Base-by-base conservation (phyloP, 305 asterid species). In the Striga hermonthica region DNA sequence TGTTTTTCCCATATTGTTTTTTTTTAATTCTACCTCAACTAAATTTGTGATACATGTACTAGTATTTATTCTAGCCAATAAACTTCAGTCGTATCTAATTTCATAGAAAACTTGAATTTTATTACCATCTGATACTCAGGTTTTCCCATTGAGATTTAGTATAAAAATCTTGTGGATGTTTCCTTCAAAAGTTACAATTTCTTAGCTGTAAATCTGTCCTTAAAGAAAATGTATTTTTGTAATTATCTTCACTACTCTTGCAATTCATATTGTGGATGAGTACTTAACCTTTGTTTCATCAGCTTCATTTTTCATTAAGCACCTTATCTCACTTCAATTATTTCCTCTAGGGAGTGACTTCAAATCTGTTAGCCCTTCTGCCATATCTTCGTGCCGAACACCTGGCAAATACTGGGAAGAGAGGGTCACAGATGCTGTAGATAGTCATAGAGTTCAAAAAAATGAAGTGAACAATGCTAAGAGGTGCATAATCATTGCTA, bases 291-390 rank as follows among this genome's bases (percentile, higher is more conserved):
- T 37, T 61, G 5, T 72, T 61, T 36, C 67, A 43, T 62, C 47
- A 39, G 31, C 28, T 68, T 44, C 62, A 13, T 57, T 15, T 52
- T 57, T 22, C 60, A 10, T 44, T 31, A 48, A 50, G 63, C 50
- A 14, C 7, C 41, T 47, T n/a, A 22, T 56, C 62, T 55, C 40
- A 40, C 44, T 57, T 37, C 62, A 11, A 54, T 56, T 57, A 70
- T 56, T 75, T 56, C 68, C 67, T 7, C 66, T 83, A 78, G 81
- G 78, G 63, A 72, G 71, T 57, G 39, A 39, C 71, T 66, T 78
- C 67, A 66, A 65, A 60, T 41, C 38, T 69, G 70, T 49, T 9
- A 69, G 71, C 68, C 74, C 72, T 73, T 43, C 75, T 50, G 54
- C 72, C 55, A 49, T 22, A 64, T 50, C 75, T 34, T n/a, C 57